These are phyloP conservation scores for Rhododendron williamsianum DNA, from an alignment of 148 eudicot genomes.

Conservation along the genomic window DNA sequence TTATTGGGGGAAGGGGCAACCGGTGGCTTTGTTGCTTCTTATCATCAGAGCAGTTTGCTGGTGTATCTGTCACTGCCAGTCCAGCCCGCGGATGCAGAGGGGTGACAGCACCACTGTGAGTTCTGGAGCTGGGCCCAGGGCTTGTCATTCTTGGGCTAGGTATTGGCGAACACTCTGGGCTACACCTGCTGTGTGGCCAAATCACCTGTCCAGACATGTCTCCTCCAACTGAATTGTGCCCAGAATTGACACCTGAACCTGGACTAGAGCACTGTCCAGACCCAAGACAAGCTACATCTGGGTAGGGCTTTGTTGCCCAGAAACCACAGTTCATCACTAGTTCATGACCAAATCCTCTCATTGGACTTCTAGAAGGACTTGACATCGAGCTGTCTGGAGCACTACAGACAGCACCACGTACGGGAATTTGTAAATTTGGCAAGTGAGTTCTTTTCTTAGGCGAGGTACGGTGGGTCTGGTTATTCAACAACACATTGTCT, in stretches of 20 bases:
- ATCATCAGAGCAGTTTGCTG: constrained; percentile 26
- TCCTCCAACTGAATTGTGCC: constrained; percentile 34
- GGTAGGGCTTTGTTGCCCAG: constrained; percentile 22
- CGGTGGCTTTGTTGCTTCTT: constrained; percentile 35
- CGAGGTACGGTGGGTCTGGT: constrained; percentile 15
- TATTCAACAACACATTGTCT: constrained; percentile 13
- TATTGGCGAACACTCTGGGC: constrained; percentile 37
- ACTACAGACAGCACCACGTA: constrained; percentile 18
- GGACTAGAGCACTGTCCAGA: constrained; percentile 34
- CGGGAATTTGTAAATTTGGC: constrained; percentile 29
- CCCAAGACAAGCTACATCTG: constrained; percentile 20
- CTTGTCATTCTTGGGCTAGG: constrained; percentile 40
- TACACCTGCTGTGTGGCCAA: constrained; percentile 41
- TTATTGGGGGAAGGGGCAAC: constrained; percentile 29
- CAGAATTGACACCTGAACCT: constrained; percentile 31
- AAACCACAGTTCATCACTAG: constrained; percentile 13
- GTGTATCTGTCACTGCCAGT: constrained; percentile 9
- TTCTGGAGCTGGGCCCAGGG: constrained; percentile 37
- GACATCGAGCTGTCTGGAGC: constrained; percentile 36
- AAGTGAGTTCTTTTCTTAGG: constrained; percentile 24
- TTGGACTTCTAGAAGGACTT: constrained; percentile 35
- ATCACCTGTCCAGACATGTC: constrained; percentile 25
- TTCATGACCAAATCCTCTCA: constrained; percentile 23
- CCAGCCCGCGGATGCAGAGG: constrained; percentile 32
- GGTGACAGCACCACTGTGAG: constrained; percentile 37